Evolutionary conservation across 2,329 filamentous ascomycete species (phyloP), one percentile per base, ranked within the genome.

Genomic region (Botryotinia convoluta): DNA sequence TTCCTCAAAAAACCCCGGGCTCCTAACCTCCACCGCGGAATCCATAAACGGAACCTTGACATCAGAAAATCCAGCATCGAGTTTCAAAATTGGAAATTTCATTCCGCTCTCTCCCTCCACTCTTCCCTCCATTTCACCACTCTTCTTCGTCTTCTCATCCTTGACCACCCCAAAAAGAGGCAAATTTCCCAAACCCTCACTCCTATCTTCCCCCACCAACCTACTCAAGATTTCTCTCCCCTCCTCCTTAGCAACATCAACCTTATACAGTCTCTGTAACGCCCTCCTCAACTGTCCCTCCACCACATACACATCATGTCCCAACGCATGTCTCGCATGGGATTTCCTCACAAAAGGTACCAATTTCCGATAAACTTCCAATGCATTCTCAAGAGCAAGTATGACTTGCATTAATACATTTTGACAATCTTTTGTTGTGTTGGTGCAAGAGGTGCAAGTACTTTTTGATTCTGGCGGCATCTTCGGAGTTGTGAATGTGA

Each of bases 381-480:
- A 54, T 35, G 44, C 59, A 8, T 64, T 59, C 12, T 65, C 69
- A 6, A 71, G 37, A 10, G 69, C 48, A 20, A 64, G 35, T 51
- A 51, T 65, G 12, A 54, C 48, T 44, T 71, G 69, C 22, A 18
- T 32, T 1, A 71, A 37, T 0, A 71, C 54, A 37, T 39, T 59
- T 10, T 59, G 67, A 18, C 48, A 44, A 3, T 69, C 6, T 26
- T 9, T 51, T 32, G 32, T 37, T 16, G 57, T 65, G 16, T 64
- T 44, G 26, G 5, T 37, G 39, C 69, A 71, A 29, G 69, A 54
- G 10, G 4, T 22, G 60, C 69, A 71, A 16, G n/a, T 37, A 45
- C 35, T 68, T 44, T 20, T 26, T 14, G 22, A 35, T 42, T 61
- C 32, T 71, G 69, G 69, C 39, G 69, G 69, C 69, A 71, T 71